Evolutionary conservation across 2,329 filamentous ascomycete species (phyloP).

Genomic region (Chaetomiaceae sp.): DNA sequence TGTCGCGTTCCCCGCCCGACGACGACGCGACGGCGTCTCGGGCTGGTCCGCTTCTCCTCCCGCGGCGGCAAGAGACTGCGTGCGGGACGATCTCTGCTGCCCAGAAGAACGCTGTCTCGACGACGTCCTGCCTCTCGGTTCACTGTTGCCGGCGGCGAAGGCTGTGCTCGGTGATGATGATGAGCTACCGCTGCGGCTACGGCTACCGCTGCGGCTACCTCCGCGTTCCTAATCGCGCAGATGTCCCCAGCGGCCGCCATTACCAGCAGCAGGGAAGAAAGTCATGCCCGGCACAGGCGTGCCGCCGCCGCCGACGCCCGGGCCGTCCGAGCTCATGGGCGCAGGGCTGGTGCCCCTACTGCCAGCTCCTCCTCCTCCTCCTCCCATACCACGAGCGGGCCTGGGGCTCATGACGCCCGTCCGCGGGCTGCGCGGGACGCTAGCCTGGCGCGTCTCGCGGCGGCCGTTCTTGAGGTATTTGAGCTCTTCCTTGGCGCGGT

Average conservation of each 20-base stretch:
- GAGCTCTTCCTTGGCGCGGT: constrained; percentile 45
- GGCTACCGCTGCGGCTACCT: background rate
- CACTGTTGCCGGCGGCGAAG: too few relatives aligned
- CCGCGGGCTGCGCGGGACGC: constrained; percentile 55
- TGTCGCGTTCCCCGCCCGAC: too few relatives aligned
- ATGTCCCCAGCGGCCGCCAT: constrained; percentile 40
- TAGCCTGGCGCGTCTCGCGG: constrained; percentile 51
- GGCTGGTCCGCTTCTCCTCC: too few relatives aligned
- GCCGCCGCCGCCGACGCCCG: constrained; percentile 27
- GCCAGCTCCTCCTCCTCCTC: constrained; percentile 35
- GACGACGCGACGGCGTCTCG: too few relatives aligned
- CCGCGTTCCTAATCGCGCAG: constrained; percentile 36
- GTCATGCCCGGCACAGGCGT: constrained; percentile 34
- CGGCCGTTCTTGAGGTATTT: constrained; percentile 43
- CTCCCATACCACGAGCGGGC: constrained; percentile 24
- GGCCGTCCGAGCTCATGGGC: constrained; percentile 28
- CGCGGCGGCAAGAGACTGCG: too few relatives aligned
- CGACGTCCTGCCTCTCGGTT: too few relatives aligned
- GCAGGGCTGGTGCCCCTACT: constrained; percentile 50
- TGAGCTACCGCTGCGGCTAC: too few relatives aligned
- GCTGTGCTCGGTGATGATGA: too few relatives aligned
- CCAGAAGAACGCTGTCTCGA: too few relatives aligned
- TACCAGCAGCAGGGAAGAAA: constrained; percentile 33
- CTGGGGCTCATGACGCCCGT: constrained; percentile 49
- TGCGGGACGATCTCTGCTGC: too few relatives aligned